Evolutionary conservation across 1,284 basidiomycete genomes (phyloP).

Genomic region (Vanrija sp.): DNA sequence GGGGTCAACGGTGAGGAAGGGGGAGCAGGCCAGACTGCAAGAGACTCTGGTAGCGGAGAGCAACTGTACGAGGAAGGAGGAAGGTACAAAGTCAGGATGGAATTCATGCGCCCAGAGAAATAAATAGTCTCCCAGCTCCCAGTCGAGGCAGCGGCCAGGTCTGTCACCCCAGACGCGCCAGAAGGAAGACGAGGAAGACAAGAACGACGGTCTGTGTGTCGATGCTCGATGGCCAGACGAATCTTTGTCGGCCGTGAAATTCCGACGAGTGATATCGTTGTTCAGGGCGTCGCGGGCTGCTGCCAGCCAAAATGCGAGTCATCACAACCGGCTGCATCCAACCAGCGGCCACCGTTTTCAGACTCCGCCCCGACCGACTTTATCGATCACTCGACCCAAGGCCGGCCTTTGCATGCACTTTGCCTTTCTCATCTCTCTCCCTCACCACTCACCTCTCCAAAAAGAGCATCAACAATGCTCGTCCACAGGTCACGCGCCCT

Average conservation of each 20-base stretch:
- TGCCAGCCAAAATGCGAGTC: too few relatives aligned
- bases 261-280: neutral
- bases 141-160: too few relatives aligned
- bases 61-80: neutral
- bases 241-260: neutral
- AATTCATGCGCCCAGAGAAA: too few relatives aligned
- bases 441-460: neutral
- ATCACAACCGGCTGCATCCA: neutral
- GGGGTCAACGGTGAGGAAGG: neutral
- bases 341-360: neutral
- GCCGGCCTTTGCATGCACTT: neutral
- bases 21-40: neutral
- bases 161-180: neutral
- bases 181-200: neutral
- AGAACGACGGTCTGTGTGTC: neutral
- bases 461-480: conserved; percentile 10
- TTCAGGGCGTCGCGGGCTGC: neutral
- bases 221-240: too few relatives aligned
- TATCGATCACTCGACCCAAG: neutral
- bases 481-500: conserved; percentile 12
- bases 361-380: neutral
- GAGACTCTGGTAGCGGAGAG: neutral
- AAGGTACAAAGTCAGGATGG: neutral
- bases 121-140: too few relatives aligned
- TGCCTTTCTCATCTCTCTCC: too few relatives aligned